phyloP scores from a whole-genome alignment of 169 alveolate genomes.

The Theileria parva region DNA sequence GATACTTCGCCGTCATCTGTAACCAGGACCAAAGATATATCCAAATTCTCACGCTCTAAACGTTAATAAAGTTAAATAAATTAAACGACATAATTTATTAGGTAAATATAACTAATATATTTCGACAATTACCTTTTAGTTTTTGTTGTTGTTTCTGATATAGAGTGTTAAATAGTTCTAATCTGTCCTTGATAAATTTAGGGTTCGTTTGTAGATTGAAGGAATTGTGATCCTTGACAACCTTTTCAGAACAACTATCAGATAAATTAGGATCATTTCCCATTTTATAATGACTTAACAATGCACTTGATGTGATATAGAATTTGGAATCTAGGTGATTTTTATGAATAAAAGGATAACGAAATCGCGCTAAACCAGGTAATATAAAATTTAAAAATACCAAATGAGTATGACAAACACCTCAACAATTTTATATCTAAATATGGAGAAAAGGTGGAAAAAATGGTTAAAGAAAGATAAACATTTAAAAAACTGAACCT shows the following conservation, averaged over 20 bases:
- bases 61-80: not conserved
- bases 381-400: not conserved
- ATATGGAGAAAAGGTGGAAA: not conserved
- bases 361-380: constrained; percentile 3
- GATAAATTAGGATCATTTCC: not conserved
- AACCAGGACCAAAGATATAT: constrained; percentile 27
- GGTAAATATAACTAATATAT: too few species aligned
- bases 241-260: constrained; percentile 1
- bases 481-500: not conserved
- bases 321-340: constrained; percentile 2
- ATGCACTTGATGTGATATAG: not conserved
- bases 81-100: too few species aligned
- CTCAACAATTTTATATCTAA: constrained; percentile 5
- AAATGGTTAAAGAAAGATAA: not conserved
- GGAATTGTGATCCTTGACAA: constrained; percentile 48
- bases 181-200: constrained; percentile 79
- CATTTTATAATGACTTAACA: not conserved
- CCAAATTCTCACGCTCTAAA: constrained; percentile 37
- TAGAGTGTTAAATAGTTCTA: constrained; percentile 76
- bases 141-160: constrained; percentile 77
- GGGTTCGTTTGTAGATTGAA: constrained; percentile 65
- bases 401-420: constrained; percentile 10
- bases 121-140: constrained; percentile 26
- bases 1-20: constrained; percentile 23
- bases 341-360: not conserved